Percentiles rank a stretch among this genome's conserved stretches.
Evolutionary conservation across 352 stramenopile genomes (phyloP).

Genomic region (Phytophthora agathidicida): DNA sequence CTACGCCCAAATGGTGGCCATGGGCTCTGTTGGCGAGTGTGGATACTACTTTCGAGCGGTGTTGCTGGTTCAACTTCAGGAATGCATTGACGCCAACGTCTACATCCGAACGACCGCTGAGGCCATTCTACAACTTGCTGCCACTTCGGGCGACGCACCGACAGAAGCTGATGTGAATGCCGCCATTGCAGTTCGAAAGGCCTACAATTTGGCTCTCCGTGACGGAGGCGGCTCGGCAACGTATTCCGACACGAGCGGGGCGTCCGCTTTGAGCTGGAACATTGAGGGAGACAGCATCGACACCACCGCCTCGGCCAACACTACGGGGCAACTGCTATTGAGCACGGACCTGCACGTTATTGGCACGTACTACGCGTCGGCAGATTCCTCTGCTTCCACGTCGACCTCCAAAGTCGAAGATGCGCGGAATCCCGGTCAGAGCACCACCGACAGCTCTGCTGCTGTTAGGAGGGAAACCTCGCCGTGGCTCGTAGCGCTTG

Average conservation of each 20-base stretch:
- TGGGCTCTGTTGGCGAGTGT: constrained; percentile 28
- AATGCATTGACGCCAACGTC: constrained; percentile 40
- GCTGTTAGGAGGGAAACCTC: neutral
- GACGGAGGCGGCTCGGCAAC: constrained; percentile 23
- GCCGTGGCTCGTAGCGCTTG: constrained; percentile 10
- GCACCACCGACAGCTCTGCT: constrained; percentile 6
- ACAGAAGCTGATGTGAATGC: constrained; percentile 31
- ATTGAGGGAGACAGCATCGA: constrained; percentile 37
- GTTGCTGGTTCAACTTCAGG: constrained; percentile 32
- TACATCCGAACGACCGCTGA: constrained; percentile 40
- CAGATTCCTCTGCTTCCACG: constrained; percentile 14
- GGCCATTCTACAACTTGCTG: constrained; percentile 32
- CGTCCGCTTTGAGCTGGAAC: constrained; percentile 27
- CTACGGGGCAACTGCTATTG: constrained; percentile 29
- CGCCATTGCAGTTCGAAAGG: constrained; percentile 24
- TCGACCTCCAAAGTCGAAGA: constrained; percentile 15
- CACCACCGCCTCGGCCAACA: constrained; percentile 20
- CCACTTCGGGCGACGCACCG: constrained; percentile 17
- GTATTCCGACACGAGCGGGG: constrained; percentile 7
- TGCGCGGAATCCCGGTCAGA: constrained; percentile 10
- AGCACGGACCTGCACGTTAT: constrained; percentile 39
- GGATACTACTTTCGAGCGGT: constrained; percentile 37
- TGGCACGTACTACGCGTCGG: constrained; percentile 36
- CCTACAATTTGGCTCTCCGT: constrained; percentile 37
- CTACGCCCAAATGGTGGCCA: constrained; percentile 38